Percentiles rank a stretch among this genome's conserved stretches.
Conservation (phyloP, 768 basidiomycete genomes). For the Psilocybe sp. region DNA sequence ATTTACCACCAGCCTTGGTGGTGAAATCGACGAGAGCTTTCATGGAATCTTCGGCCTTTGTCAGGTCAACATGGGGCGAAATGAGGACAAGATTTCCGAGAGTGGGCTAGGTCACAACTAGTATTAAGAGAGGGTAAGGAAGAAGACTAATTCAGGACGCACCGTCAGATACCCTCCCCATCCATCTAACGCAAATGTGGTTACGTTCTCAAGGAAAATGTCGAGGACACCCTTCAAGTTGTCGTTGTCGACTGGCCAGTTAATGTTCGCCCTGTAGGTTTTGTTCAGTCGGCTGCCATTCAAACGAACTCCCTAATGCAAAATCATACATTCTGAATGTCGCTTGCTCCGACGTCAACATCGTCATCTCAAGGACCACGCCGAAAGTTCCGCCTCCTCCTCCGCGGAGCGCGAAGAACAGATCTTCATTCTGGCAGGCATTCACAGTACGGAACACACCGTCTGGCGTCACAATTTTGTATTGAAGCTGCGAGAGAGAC, state of each 20-base stretch:
- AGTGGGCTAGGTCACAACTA: slow-evolving; percentile 9
- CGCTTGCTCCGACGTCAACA: slow-evolving; percentile 35
- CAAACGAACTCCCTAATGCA: not conserved
- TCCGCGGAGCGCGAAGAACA: slow-evolving; percentile 53
- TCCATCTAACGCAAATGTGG: slow-evolving; percentile 42
- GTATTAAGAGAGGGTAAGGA: not conserved
- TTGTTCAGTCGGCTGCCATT: not conserved
- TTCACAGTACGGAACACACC: slow-evolving; percentile 43
- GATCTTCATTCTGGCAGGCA: slow-evolving; percentile 46
- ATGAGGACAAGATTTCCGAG: slow-evolving; percentile 23
- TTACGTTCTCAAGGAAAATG: slow-evolving; percentile 33
- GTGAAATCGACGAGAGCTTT: slow-evolving; percentile 20
- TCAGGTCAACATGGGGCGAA: slow-evolving; percentile 22
- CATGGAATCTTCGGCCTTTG: slow-evolving; percentile 25
- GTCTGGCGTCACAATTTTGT: slow-evolving; percentile 53
- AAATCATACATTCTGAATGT: slow-evolving; percentile 13
- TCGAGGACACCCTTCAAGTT: slow-evolving; percentile 29
- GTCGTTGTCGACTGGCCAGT: slow-evolving; percentile 28
- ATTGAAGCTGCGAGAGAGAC: slow-evolving; percentile 34
- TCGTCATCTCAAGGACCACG: slow-evolving; percentile 34
- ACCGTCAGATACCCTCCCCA: slow-evolving; percentile 41
- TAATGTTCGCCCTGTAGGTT: slow-evolving; percentile 30
- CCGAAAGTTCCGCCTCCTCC: slow-evolving; percentile 49
- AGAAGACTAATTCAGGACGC: not conserved
- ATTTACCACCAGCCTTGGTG: slow-evolving; percentile 13